phyloP scores from a whole-genome alignment of 1,284 basidiomycete species.

The Ustilago lituana region DNA sequence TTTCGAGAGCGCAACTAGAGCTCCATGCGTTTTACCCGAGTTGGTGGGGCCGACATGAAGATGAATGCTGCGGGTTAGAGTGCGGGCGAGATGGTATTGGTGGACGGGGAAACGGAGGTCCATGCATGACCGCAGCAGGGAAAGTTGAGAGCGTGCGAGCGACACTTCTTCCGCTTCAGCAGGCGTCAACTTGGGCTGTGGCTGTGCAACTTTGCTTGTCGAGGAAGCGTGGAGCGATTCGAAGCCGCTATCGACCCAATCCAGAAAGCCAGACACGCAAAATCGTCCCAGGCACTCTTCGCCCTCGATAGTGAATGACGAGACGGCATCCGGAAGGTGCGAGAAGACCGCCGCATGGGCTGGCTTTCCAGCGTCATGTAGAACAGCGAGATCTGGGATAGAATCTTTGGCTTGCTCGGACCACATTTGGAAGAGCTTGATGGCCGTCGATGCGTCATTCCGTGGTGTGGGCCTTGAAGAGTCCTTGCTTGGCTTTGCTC shows the following conservation, averaged over 20 bases:
- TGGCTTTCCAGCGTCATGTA: conserved; percentile 12
- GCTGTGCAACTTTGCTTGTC: neutral
- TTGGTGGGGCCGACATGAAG: conserved; percentile 98
- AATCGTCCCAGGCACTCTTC: conserved; percentile 31
- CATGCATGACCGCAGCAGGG: conserved; percentile 33
- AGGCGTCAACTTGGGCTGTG: neutral
- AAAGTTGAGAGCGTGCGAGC: conserved; percentile 36
- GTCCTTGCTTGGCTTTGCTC: no score
- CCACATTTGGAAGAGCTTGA: conserved; percentile 23
- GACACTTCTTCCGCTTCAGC: conserved; percentile 14
- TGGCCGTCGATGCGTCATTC: conserved; percentile 7
- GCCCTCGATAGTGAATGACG: conserved; percentile 25
- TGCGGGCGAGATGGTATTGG: conserved; percentile 68
- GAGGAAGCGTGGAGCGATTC: neutral
- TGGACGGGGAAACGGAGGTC: conserved; percentile 63
- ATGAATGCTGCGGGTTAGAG: conserved; percentile 79
- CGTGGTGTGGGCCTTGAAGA: no score
- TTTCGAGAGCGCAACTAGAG: conserved; percentile 84
- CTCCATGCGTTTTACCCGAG: conserved; percentile 94
- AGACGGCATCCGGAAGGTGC: conserved; percentile 19
- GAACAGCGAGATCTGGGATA: conserved; percentile 8
- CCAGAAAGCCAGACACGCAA: conserved; percentile 35
- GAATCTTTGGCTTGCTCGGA: conserved; percentile 16
- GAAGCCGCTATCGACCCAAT: conserved; percentile 35
- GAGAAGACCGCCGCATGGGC: conserved; percentile 3